Evolutionary conservation across 2,329 filamentous ascomycete genomes (phyloP), one percentile per base, ranked within the genome.

Genomic region (Xylaria sp.): DNA sequence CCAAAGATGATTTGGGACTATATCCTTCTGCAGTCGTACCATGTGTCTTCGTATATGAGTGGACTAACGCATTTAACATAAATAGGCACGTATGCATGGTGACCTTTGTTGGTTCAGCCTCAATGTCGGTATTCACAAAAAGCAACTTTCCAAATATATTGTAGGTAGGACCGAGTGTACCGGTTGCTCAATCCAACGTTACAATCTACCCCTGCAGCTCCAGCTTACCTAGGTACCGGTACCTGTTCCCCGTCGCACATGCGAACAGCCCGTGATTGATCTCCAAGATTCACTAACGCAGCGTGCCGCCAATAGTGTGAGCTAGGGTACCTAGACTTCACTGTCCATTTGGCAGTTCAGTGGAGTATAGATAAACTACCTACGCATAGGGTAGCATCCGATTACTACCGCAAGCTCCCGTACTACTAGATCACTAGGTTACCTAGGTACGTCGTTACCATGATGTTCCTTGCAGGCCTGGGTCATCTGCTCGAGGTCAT

Each of bases 111-210:
- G 20, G 5, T 61, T 63, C 39, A 67, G 53, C 47, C 49, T 64
- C 38, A 50, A 38, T 7, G 22, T 17, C 25, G 39, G 44, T 42
- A 20, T 51, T 56, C 49, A 22, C 44, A 22, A 59, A 31, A 5
- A 51, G 17, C 54, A 20, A 61, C 47, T 62, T 60, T 61, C 63
- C 59, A 47, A 58, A 63, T 63, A 44, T 10, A 66, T 59, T n/a
- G 42, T 15, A 60, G 58, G 22, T 47, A 53, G 54, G 53, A 42
- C n/a, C 58, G 42, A 67, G n/a, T n/a, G n/a, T n/a, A n/a, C n/a
- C n/a, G n/a, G n/a, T n/a, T n/a, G n/a, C n/a, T 67, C 50, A 58
- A 69, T 69, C 64, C 55, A 67, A 69, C 67, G 67, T 69, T 69
- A 69, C 67, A 67, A 49, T 67, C 47, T 65, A 54, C 33, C n/a